A percentile compares a stretch with the other conserved stretches of the same genome.
These are phyloP conservation scores for Ambispora gerdemannii DNA, from an alignment of 192 early-diverging fungal genomes.

Conservation along the genomic window DNA sequence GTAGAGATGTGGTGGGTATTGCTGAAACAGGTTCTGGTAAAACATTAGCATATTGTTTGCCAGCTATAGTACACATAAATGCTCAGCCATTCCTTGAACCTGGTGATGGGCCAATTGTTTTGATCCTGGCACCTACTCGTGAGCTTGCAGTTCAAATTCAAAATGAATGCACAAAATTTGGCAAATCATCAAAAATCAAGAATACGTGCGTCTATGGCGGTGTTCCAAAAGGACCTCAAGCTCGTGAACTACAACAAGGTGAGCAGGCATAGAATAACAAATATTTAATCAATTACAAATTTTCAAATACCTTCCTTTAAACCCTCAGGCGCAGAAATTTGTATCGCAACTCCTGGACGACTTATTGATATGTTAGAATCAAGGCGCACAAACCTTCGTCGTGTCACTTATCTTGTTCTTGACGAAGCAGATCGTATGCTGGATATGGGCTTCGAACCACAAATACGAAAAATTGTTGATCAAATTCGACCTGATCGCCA, in stretches of 20 bases:
- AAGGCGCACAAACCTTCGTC: conserved; percentile 83
- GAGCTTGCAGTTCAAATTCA: conserved; percentile 98
- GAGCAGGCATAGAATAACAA: neutral
- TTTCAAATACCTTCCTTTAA: neutral
- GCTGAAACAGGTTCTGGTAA: conserved; percentile 91
- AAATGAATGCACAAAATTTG: conserved; percentile 92
- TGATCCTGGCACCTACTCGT: conserved; percentile 94
- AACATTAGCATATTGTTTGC: conserved; percentile 90
- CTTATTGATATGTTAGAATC: conserved; percentile 95
- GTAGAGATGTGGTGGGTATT: conserved; percentile 90
- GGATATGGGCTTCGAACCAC: conserved; percentile 99
- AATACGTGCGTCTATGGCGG: conserved; percentile 97
- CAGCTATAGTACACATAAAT: conserved; percentile 97
- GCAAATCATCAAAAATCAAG: conserved; percentile 81
- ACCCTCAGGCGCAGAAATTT: conserved; percentile 70
- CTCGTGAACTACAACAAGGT: conserved; percentile 77
- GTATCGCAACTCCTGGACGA: conserved; percentile 96
- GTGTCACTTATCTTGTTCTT: conserved; percentile 95
- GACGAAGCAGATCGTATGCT: conserved; percentile 99
- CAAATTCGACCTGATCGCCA: conserved; percentile 97
- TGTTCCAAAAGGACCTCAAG: conserved; percentile 86
- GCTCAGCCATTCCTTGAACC: conserved; percentile 89
- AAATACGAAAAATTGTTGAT: conserved; percentile 96
- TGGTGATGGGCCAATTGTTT: conserved; percentile 95
- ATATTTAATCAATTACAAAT: too few relatives aligned